A percentile compares a stretch with the other conserved stretches of the same genome.
phyloP scores from a whole-genome alignment of 805 yeast genomes.

The Candida stauntonica region DNA sequence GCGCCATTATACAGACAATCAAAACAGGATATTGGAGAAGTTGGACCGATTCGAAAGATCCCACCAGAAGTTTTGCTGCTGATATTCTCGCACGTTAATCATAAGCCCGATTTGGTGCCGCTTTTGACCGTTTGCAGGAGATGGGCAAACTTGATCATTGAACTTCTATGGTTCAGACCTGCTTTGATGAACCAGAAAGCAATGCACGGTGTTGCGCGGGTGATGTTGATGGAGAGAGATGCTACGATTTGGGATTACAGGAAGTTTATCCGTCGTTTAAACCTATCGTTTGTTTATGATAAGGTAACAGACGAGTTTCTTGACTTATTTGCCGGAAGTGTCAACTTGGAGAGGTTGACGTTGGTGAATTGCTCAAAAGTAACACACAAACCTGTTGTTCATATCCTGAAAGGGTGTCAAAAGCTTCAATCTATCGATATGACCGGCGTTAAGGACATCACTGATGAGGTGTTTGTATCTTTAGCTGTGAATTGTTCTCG shows the following conservation, averaged over 20 bases:
- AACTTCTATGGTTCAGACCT: constrained; percentile 86
- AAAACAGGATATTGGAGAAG: constrained; percentile 3
- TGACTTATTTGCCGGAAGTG: constrained; percentile 58
- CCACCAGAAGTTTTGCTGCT: constrained; percentile 59
- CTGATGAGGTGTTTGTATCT: constrained; percentile 66
- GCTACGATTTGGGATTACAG: constrained; percentile 64
- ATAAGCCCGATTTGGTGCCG: constrained; percentile 55
- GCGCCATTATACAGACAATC: constrained; percentile 1
- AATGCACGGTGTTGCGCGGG: constrained; percentile 48
- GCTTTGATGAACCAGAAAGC: constrained; percentile 49
- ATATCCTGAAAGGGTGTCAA: constrained; percentile 59
- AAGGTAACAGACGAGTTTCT: constrained; percentile 63
- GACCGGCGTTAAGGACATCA: constrained; percentile 65
- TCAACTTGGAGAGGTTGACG: constrained; percentile 78
- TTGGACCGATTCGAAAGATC: constrained; percentile 28
- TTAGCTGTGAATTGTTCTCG: constrained; percentile 69
- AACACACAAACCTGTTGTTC: constrained; percentile 55
- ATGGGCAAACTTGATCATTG: constrained; percentile 77
- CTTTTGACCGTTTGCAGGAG: constrained; percentile 70
- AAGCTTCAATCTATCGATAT: constrained; percentile 82
- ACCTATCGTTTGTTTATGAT: constrained; percentile 69
- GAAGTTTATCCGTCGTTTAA: constrained; percentile 69
- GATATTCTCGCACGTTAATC: constrained; percentile 59
- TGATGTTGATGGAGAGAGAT: constrained; percentile 46
- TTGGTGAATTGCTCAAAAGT: constrained; percentile 73